Evolutionary conservation across 2,329 filamentous ascomycete genomes (phyloP), one percentile per base, ranked within the genome.

Genomic region (Cryphonectria carpinicola): DNA sequence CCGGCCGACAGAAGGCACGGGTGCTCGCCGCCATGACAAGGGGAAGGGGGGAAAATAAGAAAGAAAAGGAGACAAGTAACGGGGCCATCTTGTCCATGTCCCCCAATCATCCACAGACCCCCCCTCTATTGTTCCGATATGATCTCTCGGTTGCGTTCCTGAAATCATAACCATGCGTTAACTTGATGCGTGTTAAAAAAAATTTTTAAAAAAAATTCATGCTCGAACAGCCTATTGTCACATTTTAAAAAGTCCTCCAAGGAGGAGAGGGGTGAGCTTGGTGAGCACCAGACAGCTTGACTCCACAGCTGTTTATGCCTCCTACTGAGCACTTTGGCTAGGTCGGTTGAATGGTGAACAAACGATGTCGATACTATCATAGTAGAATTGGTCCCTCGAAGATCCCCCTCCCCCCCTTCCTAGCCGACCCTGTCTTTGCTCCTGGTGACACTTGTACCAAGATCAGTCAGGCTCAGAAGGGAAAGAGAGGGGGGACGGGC

Each of bases 361-460:
- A 65, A 35, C 41, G 25, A 25, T 43, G 41, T 46, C 25, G 19
- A 19, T 46, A 19, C 7, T 25, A 65, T 65, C 43, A 11, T 43
- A 4, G 41, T 43, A 32, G 41, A 19, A 39, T n/a, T 13, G 8
- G 58, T 37, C 58, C 61, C 39, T 46, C 10, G 35, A 3, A 61
- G 19, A 39, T 43, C 25, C 39, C 28, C 22, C 28, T 11, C 22
- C 39, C 39, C 14, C 10, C 28, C 2, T 6, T 19, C 35, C 25
- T 65, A 69, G 67, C 61, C 67, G 67, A 69, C 49, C 61, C 39
- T 69, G 67, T 69, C 67, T 69, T 43, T 65, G 61, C 49, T n/a
- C 17, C 49, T 65, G 61, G 61, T 69, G 61, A 65, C 46, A 69
- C 67, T 43, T 65, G 67, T 65, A 28, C 67, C 49, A 69, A 22